Percentiles rank a stretch among this genome's conserved stretches.
phyloP scores from a whole-genome alignment of 2,329 filamentous ascomycete species.

The Oidium heveae region DNA sequence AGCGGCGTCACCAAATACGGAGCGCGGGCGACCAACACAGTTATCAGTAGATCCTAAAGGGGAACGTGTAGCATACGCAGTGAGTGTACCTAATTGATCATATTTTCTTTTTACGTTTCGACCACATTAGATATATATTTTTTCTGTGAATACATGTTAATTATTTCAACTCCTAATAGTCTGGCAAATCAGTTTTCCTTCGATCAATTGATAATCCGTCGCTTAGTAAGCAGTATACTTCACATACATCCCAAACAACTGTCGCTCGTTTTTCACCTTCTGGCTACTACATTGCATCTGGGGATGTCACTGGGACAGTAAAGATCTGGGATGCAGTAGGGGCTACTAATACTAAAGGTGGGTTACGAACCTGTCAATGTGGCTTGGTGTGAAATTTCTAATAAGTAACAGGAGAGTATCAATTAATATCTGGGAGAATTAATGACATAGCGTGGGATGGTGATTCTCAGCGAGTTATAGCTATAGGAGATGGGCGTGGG shows the following conservation, averaged over 20 bases:
- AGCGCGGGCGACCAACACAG: conserved; percentile 66
- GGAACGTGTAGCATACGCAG: conserved; percentile 77
- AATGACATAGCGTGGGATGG: conserved; percentile 96
- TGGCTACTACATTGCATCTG: conserved; percentile 83
- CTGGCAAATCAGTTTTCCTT: conserved; percentile 88
- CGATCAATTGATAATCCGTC: conserved; percentile 81
- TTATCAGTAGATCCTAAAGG: conserved; percentile 75
- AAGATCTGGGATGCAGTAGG: conserved; percentile 84
- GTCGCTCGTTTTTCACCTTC: conserved; percentile 86
- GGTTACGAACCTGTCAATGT: neutral
- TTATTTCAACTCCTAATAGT: conserved; percentile 22
- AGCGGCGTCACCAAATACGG: conserved; percentile 62
- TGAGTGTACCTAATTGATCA: conserved; percentile 20
- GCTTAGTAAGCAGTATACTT: conserved; percentile 68
- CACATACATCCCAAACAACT: conserved; percentile 69
- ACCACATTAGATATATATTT: no score
- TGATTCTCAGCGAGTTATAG: conserved; percentile 87
- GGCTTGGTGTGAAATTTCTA: neutral
- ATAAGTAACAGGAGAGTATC: conserved; percentile 42
- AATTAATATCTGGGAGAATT: conserved; percentile 81
- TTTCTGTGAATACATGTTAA: no score
- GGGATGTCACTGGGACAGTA: conserved; percentile 63
- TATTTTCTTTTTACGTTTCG: no score
- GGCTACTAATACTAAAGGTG: conserved; percentile 48
- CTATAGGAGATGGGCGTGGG: conserved; percentile 85